Evolutionary conservation across 345 rosid genomes (phyloP).

Genomic region (Balakata baccata): DNA sequence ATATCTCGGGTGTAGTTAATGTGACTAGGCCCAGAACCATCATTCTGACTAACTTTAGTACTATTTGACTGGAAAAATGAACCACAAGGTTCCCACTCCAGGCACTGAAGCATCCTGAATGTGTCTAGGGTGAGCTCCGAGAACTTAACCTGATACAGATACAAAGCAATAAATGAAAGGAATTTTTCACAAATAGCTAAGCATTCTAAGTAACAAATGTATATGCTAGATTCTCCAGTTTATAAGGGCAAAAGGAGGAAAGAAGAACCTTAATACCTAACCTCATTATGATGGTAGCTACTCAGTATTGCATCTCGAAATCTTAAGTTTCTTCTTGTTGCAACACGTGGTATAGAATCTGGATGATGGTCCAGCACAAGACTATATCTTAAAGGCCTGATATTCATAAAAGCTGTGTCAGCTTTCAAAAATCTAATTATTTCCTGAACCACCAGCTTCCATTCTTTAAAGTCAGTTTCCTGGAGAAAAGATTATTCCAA

Average conservation of each 20-base stretch:
- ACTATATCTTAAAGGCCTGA: slow-evolving; percentile 90
- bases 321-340: slow-evolving; percentile 59
- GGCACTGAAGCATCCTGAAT: slow-evolving; percentile 94
- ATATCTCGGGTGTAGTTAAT: slow-evolving; percentile 59
- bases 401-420: slow-evolving; percentile 90
- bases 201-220: slow-evolving; percentile 3
- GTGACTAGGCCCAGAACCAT: slow-evolving; percentile 53
- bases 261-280: slow-evolving; percentile 35
- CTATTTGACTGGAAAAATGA: slow-evolving; percentile 62
- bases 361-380: slow-evolving; percentile 70
- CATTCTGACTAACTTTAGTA: slow-evolving; percentile 53
- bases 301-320: slow-evolving; percentile 81
- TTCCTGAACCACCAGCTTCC: slow-evolving; percentile 97
- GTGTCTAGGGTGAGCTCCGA: slow-evolving; percentile 93
- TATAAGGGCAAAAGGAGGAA: slow-evolving; percentile 16
- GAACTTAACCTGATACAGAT: slow-evolving; percentile 68
- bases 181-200: slow-evolving; percentile 1
- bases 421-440: slow-evolving; percentile 89
- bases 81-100: slow-evolving; percentile 99
- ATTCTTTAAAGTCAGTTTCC: slow-evolving; percentile 94
- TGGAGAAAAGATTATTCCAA: slow-evolving; percentile 41
- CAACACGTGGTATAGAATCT: slow-evolving; percentile 55
- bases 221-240: slow-evolving; percentile 13
- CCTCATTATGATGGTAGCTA: slow-evolving; percentile 90
- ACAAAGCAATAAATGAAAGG: slow-evolving; percentile 4